Evolutionary conservation across 2,329 filamentous ascomycete species (phyloP), one percentile per base, ranked within the genome.

Genomic region (Aureobasidium sp.): DNA sequence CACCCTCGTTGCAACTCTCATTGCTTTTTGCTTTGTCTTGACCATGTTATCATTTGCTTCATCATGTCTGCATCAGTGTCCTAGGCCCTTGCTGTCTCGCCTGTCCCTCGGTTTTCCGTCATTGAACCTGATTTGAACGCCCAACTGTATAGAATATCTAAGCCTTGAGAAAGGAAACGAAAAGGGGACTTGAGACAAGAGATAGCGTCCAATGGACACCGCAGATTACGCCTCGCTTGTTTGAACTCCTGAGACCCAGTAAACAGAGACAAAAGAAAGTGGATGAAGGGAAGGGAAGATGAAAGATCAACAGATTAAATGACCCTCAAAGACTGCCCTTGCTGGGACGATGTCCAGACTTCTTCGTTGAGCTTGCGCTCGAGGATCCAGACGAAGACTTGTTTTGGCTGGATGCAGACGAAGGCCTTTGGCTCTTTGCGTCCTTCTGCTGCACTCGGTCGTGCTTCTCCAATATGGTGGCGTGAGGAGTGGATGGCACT

Each of bases 141-240:
- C 50, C 50, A 11, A 33, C 31, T 53, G 50, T 53, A 53, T 53
- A 16, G 23, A 18, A 53, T 53, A 51, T 15, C n/a, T n/a, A n/a
- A 16, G 11, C 7, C 29, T 8, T n/a, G 6, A 1, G 7, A 36
- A 7, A 36, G 1, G 11, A 23, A 23, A 13, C 4, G 1, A 16
- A 53, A 53, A 29, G n/a, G 4, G 29, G 29, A 8, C 16, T 4
- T 11, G 11, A 53, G 31, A 25, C n/a, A 53, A 53, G 11, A 53
- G 20, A 36, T 56, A 55, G 54, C 25, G 25, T 40, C 27, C 1
- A 27, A 31, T 18, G 31, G 16, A 38, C 29, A n/a, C 56, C 23
- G 56, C 56, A 59, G 29, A 59, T 59, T 59, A 59, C 27, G 42
- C 56, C 56, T 59, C 56, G 56, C 56, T 59, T 58, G 42, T 13